Evolutionary conservation across 805 yeast genomes (phyloP), one percentile per base, ranked within the genome.

Genomic region (Yamadazyma takamatsuzukensis): DNA sequence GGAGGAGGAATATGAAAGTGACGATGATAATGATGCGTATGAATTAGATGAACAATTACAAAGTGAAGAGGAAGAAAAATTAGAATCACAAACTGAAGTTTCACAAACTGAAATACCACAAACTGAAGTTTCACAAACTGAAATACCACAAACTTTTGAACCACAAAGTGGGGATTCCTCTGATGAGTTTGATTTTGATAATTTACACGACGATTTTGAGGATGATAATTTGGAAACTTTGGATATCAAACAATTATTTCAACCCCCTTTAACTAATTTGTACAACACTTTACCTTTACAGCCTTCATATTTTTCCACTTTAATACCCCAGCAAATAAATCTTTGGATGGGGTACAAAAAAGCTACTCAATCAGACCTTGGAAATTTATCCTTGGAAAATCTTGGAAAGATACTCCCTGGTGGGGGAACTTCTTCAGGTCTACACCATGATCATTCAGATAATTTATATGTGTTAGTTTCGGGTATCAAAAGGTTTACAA

Each of bases 361-460:
- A 27, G 48, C 13, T 6, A 10, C 18, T 5, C 16, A 15, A 8
- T 6, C 21, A 14, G 29, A 19, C 9, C 9, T 24, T n/a, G n/a
- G 12, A 49, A 55, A 15, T 32, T 38, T 2, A 18, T 28, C 1
- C 11, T 34, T 41, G 2, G 54, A 56, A 21, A 12, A 33, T 6
- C 34, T 41, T 4, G 51, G 50, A 6, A 72, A 75, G 47, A 58
- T 58, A 15, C 54, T 80, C 1, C 82, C 86, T 1, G 72, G 74
- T 1, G 62, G 65, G 1, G 82, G 81, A 2, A 64, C 78, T 1
- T 79, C 87, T 0, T 79, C 88, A 1, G 90, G 90, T 0, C 56
- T 83, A 9, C 90, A 83, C 45, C 90, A 83, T 51, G 90, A 83
- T 51, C 89, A 82, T 54, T 85, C 89, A 2, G 89, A 82, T 49